Evolutionary conservation across 2,329 filamentous ascomycete species (phyloP).

Genomic region (Hymenoscyphus scutula): DNA sequence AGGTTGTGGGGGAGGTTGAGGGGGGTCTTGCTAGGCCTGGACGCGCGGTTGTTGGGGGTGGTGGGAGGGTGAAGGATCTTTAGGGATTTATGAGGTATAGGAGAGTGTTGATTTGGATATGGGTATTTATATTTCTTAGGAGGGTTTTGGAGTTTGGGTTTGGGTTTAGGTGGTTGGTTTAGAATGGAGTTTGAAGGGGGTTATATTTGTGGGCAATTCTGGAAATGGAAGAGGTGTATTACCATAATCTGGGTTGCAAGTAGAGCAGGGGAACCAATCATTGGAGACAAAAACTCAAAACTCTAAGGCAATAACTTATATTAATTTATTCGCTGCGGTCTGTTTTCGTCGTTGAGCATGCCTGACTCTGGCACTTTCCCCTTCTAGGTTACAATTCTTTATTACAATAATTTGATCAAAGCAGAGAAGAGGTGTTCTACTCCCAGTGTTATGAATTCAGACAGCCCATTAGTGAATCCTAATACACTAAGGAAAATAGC

Average conservation of each 20-base stretch:
- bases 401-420: too few species aligned
- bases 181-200: background rate
- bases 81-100: background rate
- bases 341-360: too few species aligned
- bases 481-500: too few species aligned
- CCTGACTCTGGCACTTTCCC: too few species aligned
- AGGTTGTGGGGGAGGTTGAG: constrained; percentile 47
- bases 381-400: too few species aligned
- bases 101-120: background rate
- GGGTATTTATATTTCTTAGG: background rate
- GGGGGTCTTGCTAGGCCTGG: constrained; percentile 46
- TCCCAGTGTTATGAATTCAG: too few species aligned
- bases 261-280: background rate
- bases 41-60: constrained; percentile 40
- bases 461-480: too few species aligned
- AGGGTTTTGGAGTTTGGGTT: background rate
- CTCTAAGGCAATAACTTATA: background rate
- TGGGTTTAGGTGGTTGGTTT: background rate
- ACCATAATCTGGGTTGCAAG: background rate
- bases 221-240: background rate
- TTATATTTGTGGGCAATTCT: background rate
- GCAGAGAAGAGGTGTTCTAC: too few species aligned
- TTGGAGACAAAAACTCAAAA: background rate
- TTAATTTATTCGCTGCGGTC: too few species aligned
- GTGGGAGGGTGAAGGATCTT: constrained; percentile 13